Evolutionary conservation across 2,329 filamentous ascomycete genomes (phyloP).

Genomic region (Fonsecaea pedrosoi): DNA sequence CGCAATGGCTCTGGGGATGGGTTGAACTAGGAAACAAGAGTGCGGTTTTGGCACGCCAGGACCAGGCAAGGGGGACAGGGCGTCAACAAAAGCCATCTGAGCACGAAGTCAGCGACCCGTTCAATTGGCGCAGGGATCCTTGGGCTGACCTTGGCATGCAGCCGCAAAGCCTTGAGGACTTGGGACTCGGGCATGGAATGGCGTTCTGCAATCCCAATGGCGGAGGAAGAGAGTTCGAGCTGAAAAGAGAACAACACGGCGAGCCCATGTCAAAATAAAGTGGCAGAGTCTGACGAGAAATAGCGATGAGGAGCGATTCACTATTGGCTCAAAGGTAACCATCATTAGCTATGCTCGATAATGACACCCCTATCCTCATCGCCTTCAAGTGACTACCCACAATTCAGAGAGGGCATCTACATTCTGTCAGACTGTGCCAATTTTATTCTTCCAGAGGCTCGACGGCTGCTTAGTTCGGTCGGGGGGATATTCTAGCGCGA

Average conservation of each 20-base stretch:
- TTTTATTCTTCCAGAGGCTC: too few relatives aligned
- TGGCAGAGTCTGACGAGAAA: too few relatives aligned
- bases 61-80: neutral
- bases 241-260: neutral
- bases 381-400: too few relatives aligned
- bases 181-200: neutral
- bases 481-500: too few relatives aligned
- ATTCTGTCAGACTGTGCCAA: too few relatives aligned
- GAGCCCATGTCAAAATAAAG: too few relatives aligned
- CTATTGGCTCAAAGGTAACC: too few relatives aligned
- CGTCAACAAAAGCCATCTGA: neutral
- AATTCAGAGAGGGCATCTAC: too few relatives aligned
- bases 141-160: conserved; percentile 8
- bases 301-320: too few relatives aligned
- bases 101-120: neutral
- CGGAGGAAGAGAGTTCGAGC: neutral
- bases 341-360: too few relatives aligned
- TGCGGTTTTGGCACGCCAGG: neutral
- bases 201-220: neutral
- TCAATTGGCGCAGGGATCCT: neutral
- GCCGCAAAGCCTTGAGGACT: neutral
- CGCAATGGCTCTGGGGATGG: neutral
- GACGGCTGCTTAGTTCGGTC: too few relatives aligned
- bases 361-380: too few relatives aligned
- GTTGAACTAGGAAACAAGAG: neutral